Evolutionary conservation across 768 basidiomycete genomes (phyloP).

Genomic region (Tulasnella sp.): DNA sequence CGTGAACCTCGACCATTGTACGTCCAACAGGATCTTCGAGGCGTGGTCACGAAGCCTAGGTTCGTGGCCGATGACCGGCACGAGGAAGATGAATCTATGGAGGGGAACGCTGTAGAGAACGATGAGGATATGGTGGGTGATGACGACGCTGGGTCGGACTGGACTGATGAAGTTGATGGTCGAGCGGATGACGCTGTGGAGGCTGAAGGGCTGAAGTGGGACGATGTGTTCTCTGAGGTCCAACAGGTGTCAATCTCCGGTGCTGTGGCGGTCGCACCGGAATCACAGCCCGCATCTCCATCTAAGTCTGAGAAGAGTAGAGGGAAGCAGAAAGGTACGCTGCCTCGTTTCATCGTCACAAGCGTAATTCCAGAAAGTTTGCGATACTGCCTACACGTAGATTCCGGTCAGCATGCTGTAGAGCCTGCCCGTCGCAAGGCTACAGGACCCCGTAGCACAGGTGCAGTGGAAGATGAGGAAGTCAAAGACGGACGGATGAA

Average conservation of each 20-base stretch:
- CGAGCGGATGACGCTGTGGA: constrained; percentile 30
- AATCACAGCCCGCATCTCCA: neutral
- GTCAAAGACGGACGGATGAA: constrained; percentile 73
- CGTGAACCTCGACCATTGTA: neutral
- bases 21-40: constrained; percentile 8
- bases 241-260: constrained; percentile 29
- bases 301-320: constrained; percentile 22
- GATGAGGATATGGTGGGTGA: neutral
- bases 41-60: constrained; percentile 14
- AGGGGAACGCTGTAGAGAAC: too few species aligned
- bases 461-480: constrained; percentile 21
- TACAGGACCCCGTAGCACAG: too few species aligned
- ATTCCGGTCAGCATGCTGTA: constrained; percentile 29
- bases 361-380: constrained; percentile 4
- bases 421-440: constrained; percentile 22
- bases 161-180: constrained; percentile 21
- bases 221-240: constrained; percentile 64
- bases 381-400: constrained; percentile 8
- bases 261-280: neutral
- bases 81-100: constrained; percentile 1
- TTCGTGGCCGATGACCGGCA: constrained; percentile 7
- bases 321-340: constrained; percentile 24
- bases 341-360: constrained; percentile 9
- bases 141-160: neutral
- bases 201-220: constrained; percentile 56